Evolutionary conservation across 495 filamentous ascomycete species (phyloP).

Genomic region (Talaromyces liani): DNA sequence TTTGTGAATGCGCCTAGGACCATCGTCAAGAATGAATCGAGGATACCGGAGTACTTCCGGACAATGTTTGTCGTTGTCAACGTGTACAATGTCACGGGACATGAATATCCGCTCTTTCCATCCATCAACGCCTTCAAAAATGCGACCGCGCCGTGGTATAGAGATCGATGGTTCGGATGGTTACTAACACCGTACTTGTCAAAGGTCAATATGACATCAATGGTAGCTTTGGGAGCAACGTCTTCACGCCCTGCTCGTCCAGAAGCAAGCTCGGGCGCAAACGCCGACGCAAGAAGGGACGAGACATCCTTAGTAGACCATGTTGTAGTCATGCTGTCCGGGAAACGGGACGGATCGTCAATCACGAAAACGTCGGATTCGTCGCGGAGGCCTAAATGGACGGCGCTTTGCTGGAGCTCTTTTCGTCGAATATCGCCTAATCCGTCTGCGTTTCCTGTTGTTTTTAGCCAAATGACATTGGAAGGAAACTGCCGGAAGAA

Average conservation of each 20-base stretch:
- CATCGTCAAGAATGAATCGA: conserved; percentile 67
- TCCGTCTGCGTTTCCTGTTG: conserved; percentile 71
- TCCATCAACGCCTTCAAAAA: conserved; percentile 61
- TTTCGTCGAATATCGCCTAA: conserved; percentile 73
- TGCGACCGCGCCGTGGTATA: conserved; percentile 70
- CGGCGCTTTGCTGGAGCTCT: conserved; percentile 73
- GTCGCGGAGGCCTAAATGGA: conserved; percentile 62
- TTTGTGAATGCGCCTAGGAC: conserved; percentile 30
- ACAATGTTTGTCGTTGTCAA: conserved; percentile 59
- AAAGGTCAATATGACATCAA: conserved; percentile 85
- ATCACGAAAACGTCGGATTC: conserved; percentile 73
- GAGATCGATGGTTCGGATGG: conserved; percentile 86
- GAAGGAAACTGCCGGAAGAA: neutral
- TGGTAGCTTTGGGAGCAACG: conserved; percentile 46
- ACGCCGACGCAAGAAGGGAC: conserved; percentile 57
- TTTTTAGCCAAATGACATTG: neutral
- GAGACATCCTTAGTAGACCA: conserved; percentile 70
- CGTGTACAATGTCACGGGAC: conserved; percentile 77
- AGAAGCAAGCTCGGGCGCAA: conserved; percentile 50
- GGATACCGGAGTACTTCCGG: conserved; percentile 72
- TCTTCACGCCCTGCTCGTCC: conserved; percentile 15
- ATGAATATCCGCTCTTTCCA: conserved; percentile 55
- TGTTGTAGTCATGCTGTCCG: conserved; percentile 71
- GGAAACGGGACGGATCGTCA: conserved; percentile 68
- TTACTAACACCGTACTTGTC: conserved; percentile 70